Conservation (phyloP, 2,329 filamentous ascomycete genomes). For the Pseudogymnoascus sp. region DNA sequence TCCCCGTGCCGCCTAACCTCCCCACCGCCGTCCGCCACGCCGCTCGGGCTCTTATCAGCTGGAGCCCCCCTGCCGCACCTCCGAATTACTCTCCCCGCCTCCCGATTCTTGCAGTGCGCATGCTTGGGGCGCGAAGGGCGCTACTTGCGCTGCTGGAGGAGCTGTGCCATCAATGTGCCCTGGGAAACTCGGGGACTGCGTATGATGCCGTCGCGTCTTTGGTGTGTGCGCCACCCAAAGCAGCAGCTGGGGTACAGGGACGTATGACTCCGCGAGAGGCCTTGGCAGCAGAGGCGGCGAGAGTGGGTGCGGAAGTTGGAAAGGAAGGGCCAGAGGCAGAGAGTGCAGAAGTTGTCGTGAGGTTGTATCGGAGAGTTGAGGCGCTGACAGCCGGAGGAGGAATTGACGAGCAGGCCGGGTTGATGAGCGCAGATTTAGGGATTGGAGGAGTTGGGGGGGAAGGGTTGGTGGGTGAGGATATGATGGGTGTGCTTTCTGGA, state of each 20-base stretch:
- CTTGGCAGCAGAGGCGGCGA: slow-evolving; percentile 14
- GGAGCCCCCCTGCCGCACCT: slow-evolving; percentile 55
- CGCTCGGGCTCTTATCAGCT: slow-evolving; percentile 56
- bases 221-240: slow-evolving; percentile 53
- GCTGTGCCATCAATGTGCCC: slow-evolving; percentile 52
- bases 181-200: slow-evolving; percentile 51
- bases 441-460: not conserved
- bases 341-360: slow-evolving; percentile 23
- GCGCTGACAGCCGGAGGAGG: slow-evolving; percentile 16
- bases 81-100: slow-evolving; percentile 67
- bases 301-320: not conserved
- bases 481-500: slow-evolving; percentile 10
- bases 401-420: slow-evolving; percentile 12
- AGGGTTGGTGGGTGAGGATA: slow-evolving; percentile 7
- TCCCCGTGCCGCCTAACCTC: slow-evolving; percentile 37
- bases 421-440: slow-evolving; percentile 1
- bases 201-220: slow-evolving; percentile 64
- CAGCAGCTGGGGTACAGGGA: slow-evolving; percentile 21
- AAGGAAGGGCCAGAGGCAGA: not conserved
- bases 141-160: slow-evolving; percentile 61
- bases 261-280: slow-evolving; percentile 26
- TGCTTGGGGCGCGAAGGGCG: slow-evolving; percentile 55
- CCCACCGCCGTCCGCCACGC: slow-evolving; percentile 51
- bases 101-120: slow-evolving; percentile 51
- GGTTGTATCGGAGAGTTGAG: slow-evolving; percentile 28